Conservation (phyloP, 305 asterid species). For the Fraxinus angustifolia region DNA sequence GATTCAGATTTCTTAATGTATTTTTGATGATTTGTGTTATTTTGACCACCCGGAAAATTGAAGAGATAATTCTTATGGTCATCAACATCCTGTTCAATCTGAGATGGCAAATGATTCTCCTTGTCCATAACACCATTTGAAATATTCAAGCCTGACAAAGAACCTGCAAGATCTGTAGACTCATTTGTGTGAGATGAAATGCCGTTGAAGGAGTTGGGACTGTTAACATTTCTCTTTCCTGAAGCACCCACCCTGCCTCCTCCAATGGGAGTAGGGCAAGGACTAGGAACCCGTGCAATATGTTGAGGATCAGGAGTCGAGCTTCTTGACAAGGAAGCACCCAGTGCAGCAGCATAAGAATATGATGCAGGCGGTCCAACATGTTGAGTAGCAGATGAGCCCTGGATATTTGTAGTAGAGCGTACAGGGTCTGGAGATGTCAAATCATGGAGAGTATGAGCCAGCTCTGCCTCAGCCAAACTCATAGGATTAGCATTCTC, state of each 20-base stretch:
- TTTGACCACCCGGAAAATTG: conserved; percentile 63
- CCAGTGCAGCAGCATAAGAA: conserved; percentile 93
- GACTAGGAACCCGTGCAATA: conserved; percentile 86
- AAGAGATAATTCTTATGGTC: conserved; percentile 56
- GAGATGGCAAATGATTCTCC: conserved; percentile 44
- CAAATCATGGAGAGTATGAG: conserved; percentile 60
- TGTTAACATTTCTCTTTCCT: conserved; percentile 60
- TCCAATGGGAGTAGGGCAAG: conserved; percentile 87
- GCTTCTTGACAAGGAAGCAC: conserved; percentile 89
- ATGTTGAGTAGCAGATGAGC: conserved; percentile 55
- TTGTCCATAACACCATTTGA: conserved; percentile 61
- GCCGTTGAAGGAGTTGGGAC: conserved; percentile 62
- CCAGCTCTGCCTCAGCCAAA: conserved; percentile 66
- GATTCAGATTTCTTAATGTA: conserved; percentile 48
- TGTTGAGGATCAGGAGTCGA: conserved; percentile 90
- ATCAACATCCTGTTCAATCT: conserved; percentile 44
- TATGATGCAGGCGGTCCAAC: conserved; percentile 57
- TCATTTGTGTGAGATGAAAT: conserved; percentile 55
- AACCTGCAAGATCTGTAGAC: conserved; percentile 59
- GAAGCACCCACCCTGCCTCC: conserved; percentile 57
- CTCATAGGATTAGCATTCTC: conserved; percentile 45
- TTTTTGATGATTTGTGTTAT: conserved; percentile 49
- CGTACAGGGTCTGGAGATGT: conserved; percentile 46
- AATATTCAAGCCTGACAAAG: conserved; percentile 75
- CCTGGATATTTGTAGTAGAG: conserved; percentile 44